Percentiles rank a stretch among this genome's conserved stretches.
Evolutionary conservation across 139 green algal genomes (phyloP).

Genomic region (Micractinium sp.): DNA sequence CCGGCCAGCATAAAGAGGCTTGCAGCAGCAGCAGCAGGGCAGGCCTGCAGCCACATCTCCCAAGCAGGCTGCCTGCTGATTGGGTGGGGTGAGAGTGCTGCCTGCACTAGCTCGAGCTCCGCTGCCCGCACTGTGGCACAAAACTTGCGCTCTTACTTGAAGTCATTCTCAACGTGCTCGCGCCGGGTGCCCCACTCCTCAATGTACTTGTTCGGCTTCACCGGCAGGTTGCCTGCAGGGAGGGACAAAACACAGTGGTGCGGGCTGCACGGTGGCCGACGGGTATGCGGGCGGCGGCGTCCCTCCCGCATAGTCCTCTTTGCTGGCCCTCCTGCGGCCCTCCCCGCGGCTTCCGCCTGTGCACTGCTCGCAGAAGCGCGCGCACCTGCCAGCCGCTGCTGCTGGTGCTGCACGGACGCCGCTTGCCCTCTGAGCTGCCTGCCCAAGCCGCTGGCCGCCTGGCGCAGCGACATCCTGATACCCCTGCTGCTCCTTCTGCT

Average conservation of each 20-base stretch:
- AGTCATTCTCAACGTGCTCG: slow-evolving; percentile 61
- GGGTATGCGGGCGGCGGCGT: too few species aligned
- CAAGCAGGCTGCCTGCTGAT: neutral
- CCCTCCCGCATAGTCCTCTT: neutral
- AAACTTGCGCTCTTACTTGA: slow-evolving; percentile 9
- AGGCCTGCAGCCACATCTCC: neutral
- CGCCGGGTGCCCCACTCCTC: slow-evolving; percentile 55
- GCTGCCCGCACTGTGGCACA: too few species aligned
- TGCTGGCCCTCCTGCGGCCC: too few species aligned
- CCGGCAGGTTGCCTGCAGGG: slow-evolving; percentile 55
- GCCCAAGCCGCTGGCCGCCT: slow-evolving; percentile 2
- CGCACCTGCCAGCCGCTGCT: slow-evolving; percentile 18
- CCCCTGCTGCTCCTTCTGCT: neutral
- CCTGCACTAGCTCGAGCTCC: neutral
- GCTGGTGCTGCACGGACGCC: slow-evolving; percentile 25
- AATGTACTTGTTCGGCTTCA: slow-evolving; percentile 65
- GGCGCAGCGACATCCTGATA: slow-evolving; percentile 22
- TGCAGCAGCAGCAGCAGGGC: neutral
- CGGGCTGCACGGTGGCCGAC: neutral
- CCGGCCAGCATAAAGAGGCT: too few species aligned
- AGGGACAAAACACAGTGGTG: neutral
- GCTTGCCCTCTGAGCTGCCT: slow-evolving; percentile 4
- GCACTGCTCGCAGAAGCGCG: neutral
- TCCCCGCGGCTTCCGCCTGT: neutral
- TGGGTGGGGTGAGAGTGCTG: too few species aligned